phyloP scores from a whole-genome alignment of 192 early-diverging fungal genomes.

The Nowakowskiella sp. region DNA sequence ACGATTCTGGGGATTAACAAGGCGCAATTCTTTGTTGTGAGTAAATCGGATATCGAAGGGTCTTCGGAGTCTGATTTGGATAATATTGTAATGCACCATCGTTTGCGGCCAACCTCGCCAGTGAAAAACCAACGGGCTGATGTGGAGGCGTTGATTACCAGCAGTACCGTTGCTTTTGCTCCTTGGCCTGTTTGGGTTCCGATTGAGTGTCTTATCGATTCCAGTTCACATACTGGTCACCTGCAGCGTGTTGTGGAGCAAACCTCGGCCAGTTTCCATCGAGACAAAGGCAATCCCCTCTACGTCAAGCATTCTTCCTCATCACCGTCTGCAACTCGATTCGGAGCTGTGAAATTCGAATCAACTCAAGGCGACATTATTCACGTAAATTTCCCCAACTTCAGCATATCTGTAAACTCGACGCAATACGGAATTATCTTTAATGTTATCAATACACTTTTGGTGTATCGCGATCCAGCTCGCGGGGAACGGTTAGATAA shows the following conservation, averaged over 20 bases:
- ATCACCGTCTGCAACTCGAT: too few species aligned
- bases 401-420: conserved; percentile 65
- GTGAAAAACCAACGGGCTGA: too few species aligned
- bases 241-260: conserved; percentile 55
- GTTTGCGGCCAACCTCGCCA: too few species aligned
- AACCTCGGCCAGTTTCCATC: conserved; percentile 45
- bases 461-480: conserved; percentile 76
- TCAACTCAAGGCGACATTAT: conserved; percentile 48
- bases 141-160: too few species aligned
- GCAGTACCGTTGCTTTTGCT: too few species aligned
- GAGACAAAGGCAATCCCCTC: conserved; percentile 61
- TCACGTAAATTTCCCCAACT: conserved; percentile 63
- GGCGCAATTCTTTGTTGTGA: conserved; percentile 52
- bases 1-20: conserved; percentile 56
- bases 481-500: conserved; percentile 63
- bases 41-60: conserved; percentile 9
- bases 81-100: conserved; percentile 18
- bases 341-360: too few species aligned
- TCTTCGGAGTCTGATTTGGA: conserved; percentile 23
- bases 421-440: conserved; percentile 64
- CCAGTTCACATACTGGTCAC: conserved; percentile 29
- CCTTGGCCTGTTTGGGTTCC: conserved; percentile 67
- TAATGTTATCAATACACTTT: conserved; percentile 67
- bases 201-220: conserved; percentile 53
- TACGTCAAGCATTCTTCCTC: too few species aligned